A percentile compares a stretch with the other conserved stretches of the same genome.
These are phyloP conservation scores for Acanthamoeba triangularis DNA, from an alignment of 208 protist genomes.

Conservation along the genomic window DNA sequence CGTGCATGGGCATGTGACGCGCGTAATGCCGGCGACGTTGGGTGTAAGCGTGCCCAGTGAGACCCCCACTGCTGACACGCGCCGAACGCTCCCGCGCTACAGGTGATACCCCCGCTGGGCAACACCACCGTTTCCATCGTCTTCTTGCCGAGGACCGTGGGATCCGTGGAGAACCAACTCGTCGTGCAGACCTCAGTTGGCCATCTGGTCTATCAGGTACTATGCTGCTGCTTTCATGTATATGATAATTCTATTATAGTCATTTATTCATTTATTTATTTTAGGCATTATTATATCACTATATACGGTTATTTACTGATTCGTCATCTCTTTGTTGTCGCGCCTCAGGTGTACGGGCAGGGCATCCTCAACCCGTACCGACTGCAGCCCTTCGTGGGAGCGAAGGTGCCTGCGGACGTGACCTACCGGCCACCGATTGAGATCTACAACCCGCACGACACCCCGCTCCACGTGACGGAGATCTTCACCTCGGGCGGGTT, in stretches of 20 bases:
- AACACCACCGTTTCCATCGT: constrained; percentile 74
- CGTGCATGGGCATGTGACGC: too few species aligned
- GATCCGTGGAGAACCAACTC: constrained; percentile 65
- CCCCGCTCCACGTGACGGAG: constrained; percentile 60
- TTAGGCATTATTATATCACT: too few species aligned
- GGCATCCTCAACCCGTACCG: constrained; percentile 68
- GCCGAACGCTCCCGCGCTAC: neutral
- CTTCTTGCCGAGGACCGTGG: constrained; percentile 68
- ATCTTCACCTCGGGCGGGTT: constrained; percentile 75
- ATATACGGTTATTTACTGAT: neutral
- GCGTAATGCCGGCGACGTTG: too few species aligned
- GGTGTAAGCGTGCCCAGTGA: neutral
- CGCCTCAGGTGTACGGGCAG: constrained; percentile 4
- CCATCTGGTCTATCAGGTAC: constrained; percentile 26
- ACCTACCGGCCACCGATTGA: constrained; percentile 67
- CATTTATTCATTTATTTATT: too few species aligned
- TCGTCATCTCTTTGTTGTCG: neutral
- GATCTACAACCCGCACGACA: constrained; percentile 76
- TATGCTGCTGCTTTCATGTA: neutral
- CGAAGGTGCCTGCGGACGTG: constrained; percentile 62
- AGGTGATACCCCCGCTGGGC: constrained; percentile 63
- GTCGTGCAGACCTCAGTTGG: constrained; percentile 69
- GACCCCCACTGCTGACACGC: neutral
- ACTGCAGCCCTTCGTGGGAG: constrained; percentile 69
- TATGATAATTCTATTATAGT: too few species aligned